Conservation (phyloP, 2,329 filamentous ascomycete species). For the Cordyceps javanica region DNA sequence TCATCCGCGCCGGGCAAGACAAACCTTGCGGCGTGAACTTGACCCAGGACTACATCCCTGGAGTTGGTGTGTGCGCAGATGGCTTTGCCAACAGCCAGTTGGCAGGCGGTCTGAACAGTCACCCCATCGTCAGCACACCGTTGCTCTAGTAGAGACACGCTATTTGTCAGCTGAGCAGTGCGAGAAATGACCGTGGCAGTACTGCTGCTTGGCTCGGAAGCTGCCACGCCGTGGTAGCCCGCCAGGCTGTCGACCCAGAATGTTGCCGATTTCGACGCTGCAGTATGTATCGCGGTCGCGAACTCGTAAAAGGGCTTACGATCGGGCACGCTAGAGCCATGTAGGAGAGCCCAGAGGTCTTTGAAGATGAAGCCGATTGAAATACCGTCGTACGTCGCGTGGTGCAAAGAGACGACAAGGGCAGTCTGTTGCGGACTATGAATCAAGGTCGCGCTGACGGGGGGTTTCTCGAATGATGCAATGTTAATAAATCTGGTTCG, state of each 20-base stretch:
- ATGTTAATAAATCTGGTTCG: not conserved
- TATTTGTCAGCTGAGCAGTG: not conserved
- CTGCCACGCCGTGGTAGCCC: not conserved
- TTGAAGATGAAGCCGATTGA: not conserved
- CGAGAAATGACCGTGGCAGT: too few species aligned
- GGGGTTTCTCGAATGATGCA: not conserved
- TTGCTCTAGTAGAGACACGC: not conserved
- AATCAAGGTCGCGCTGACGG: not conserved
- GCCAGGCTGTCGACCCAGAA: not conserved
- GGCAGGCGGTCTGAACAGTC: not conserved
- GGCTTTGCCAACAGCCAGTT: not conserved
- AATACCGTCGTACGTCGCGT: not conserved
- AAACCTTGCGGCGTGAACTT: not conserved
- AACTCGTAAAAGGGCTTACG: not conserved
- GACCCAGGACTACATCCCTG: not conserved
- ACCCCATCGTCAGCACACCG: not conserved
- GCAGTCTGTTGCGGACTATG: not conserved
- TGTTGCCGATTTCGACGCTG: not conserved
- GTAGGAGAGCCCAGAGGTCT: not conserved
- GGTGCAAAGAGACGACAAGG: not conserved
- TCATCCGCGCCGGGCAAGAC: not conserved
- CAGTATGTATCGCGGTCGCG: not conserved
- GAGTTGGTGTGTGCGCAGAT: not conserved
- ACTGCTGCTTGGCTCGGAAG: not conserved
- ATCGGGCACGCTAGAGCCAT: not conserved